Percentiles rank a stretch among this genome's conserved stretches.
Conservation (phyloP, 257 asterid genomes). For the Solanum sparsipilum region DNA sequence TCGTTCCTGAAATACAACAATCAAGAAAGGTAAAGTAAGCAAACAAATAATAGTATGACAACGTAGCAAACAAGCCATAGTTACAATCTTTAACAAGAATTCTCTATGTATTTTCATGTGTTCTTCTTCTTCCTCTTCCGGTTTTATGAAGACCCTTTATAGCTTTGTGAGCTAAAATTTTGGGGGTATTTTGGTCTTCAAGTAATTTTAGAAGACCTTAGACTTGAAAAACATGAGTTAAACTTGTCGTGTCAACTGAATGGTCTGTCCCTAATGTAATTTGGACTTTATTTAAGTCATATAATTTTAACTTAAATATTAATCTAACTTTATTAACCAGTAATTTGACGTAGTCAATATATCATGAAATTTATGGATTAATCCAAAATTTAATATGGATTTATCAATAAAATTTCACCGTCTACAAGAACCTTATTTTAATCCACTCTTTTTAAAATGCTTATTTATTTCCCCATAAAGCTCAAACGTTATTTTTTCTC, state of each 20-base stretch:
- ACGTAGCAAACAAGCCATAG: fast-evolving
- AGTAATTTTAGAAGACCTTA: no score
- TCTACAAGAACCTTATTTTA: fast-evolving
- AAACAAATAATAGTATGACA: fast-evolving
- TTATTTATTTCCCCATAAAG: neutral
- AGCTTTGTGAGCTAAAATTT: fast-evolving
- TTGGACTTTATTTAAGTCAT: no score
- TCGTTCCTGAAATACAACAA: neutral
- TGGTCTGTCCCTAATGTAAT: fast-evolving
- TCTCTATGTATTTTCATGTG: fast-evolving
- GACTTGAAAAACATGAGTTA: neutral
- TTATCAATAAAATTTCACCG: no score
- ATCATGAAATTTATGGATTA: no score
- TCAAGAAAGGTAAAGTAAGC: neutral
- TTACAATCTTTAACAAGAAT: neutral
- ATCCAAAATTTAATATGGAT: no score
- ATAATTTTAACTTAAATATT: no score
- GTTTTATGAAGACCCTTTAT: no score
- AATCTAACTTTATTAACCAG: neutral
- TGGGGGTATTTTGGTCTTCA: neutral
- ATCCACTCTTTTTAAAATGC: neutral
- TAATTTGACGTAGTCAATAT: neutral
- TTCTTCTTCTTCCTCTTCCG: no score
- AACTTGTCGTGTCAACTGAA: neutral
- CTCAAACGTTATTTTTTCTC: no score